Conservation (phyloP, 1,139 yeast genomes). For the Entelexis sorbosivorans region DNA sequence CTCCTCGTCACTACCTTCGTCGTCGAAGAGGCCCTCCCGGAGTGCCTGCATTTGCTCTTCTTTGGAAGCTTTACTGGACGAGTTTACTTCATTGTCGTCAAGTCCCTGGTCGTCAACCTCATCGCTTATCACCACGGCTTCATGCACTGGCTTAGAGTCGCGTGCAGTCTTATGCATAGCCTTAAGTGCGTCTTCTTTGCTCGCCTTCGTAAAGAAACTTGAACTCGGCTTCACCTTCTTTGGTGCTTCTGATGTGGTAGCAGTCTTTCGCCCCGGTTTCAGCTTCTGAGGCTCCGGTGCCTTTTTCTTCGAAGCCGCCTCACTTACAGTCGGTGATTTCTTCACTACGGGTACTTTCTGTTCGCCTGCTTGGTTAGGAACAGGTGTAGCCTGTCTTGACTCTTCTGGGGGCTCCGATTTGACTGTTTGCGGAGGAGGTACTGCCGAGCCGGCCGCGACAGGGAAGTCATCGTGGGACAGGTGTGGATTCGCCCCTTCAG, state of each 20-base stretch:
- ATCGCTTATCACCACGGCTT: constrained; percentile 11
- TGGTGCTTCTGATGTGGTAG: neutral
- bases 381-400: no score
- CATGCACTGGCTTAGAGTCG: constrained; percentile 7
- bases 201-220: neutral
- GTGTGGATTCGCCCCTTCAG: neutral
- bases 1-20: neutral
- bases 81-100: neutral
- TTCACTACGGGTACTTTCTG: no score
- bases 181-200: constrained; percentile 8
- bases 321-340: no score
- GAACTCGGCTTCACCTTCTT: neutral
- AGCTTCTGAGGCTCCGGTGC: neutral
- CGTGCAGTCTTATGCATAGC: neutral
- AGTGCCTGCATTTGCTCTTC: constrained; percentile 5
- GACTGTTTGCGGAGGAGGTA: no score
- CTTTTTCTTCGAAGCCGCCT: neutral
- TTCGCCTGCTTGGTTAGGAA: no score
- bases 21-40: neutral
- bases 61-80: neutral
- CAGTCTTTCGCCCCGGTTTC: neutral
- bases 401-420: no score
- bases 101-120: neutral
- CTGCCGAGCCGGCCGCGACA: neutral
- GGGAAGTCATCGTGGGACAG: neutral